Conservation (phyloP, 2,329 filamentous ascomycete species). For the Sclerotinia glacialis region DNA sequence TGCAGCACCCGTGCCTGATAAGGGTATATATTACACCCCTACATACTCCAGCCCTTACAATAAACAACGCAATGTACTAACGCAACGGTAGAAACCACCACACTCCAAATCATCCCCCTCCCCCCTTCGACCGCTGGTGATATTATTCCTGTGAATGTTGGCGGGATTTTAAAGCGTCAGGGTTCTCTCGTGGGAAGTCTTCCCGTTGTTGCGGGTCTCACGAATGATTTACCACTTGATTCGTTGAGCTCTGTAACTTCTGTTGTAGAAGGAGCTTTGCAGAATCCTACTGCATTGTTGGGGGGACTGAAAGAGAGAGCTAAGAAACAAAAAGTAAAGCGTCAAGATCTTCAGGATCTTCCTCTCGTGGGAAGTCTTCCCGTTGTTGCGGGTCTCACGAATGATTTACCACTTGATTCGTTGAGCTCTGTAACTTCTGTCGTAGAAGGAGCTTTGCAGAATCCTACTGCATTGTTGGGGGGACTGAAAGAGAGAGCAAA, state of each 20-base stretch:
- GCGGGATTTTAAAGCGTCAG: neutral
- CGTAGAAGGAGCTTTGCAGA: neutral
- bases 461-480: neutral
- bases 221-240: neutral
- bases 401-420: neutral
- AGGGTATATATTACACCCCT: neutral
- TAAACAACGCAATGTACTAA: neutral
- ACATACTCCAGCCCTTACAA: too few species aligned
- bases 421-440: neutral
- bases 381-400: neutral
- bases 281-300: neutral
- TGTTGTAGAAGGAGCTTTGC: neutral
- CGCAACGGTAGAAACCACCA: neutral
- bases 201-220: neutral
- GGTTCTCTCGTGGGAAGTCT: neutral
- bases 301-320: neutral
- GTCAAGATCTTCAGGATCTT: too few species aligned
- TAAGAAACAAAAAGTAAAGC: neutral
- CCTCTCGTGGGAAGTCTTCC: neutral
- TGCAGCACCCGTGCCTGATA: slow-evolving; percentile 1
- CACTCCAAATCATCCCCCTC: too few species aligned
- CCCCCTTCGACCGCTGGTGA: neutral
- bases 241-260: neutral
- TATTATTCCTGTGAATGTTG: neutral
- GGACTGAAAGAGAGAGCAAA: neutral